Evolutionary conservation across 306 rosid genomes (phyloP).

Genomic region (Rosa multiflora): DNA sequence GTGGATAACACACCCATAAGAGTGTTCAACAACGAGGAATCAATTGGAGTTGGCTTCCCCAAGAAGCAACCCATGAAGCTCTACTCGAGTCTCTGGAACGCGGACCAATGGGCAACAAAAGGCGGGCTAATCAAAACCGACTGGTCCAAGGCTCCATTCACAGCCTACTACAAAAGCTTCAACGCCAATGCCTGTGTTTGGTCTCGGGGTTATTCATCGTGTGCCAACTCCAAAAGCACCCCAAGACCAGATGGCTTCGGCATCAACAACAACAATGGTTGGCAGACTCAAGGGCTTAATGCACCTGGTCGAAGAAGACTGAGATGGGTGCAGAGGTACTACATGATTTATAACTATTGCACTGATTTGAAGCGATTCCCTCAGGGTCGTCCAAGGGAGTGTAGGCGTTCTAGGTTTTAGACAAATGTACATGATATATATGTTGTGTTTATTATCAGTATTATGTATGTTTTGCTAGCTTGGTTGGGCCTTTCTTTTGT

Average conservation of each 20-base stretch:
- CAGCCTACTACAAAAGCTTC: slow-evolving; percentile 30
- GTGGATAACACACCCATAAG: slow-evolving; percentile 34
- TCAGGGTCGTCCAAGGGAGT: slow-evolving; percentile 32
- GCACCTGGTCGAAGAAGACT: slow-evolving; percentile 24
- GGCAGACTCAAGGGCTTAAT: slow-evolving; percentile 29
- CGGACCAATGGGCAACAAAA: slow-evolving; percentile 41
- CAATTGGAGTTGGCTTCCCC: slow-evolving; percentile 31
- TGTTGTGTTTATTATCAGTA: not conserved
- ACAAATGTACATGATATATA: not conserved
- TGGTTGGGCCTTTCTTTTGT: not conserved
- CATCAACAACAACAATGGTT: not conserved
- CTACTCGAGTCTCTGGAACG: slow-evolving; percentile 39
- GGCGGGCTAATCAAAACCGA: slow-evolving; percentile 37
- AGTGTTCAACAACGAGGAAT: slow-evolving; percentile 33
- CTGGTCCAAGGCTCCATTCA: slow-evolving; percentile 47
- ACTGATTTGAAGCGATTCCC: slow-evolving; percentile 31
- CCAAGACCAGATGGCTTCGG: not conserved
- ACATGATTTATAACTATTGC: slow-evolving; percentile 37
- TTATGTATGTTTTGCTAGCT: not conserved
- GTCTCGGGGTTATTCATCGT: slow-evolving; percentile 3
- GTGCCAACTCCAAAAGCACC: not conserved
- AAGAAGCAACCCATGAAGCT: slow-evolving; percentile 37
- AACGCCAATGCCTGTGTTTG: slow-evolving; percentile 24
- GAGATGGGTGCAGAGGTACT: slow-evolving; percentile 31
- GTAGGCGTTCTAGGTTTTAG: slow-evolving; percentile 11